These are phyloP conservation scores for Neurospora sp. DNA, from an alignment of 495 filamentous ascomycete species.

Conservation along the genomic window DNA sequence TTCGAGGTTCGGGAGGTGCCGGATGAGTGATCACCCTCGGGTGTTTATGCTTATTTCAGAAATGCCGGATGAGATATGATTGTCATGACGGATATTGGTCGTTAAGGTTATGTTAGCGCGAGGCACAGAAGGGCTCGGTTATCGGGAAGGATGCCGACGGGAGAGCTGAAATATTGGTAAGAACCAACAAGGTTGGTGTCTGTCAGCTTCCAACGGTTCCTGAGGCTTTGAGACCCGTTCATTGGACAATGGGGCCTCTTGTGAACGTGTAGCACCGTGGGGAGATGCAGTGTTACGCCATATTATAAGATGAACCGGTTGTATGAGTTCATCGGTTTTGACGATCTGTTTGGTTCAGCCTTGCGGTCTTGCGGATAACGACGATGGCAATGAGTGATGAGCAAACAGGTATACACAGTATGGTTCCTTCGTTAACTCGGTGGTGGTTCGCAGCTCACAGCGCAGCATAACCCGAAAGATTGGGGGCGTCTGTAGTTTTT, in stretches of 20 bases:
- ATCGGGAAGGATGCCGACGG: background rate
- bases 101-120: background rate
- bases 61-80: background rate
- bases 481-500: background rate
- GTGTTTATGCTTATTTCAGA: background rate
- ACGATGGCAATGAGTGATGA: background rate
- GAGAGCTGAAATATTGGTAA: background rate
- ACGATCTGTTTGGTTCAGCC: background rate
- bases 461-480: too few species aligned
- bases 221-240: background rate
- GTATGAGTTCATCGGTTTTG: background rate
- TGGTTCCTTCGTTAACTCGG: background rate
- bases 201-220: background rate
- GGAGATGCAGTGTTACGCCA: background rate
- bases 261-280: background rate
- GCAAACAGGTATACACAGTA: background rate
- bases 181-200: background rate
- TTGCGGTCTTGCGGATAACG: background rate
- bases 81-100: background rate
- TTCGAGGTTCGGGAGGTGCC: conserved; percentile 20
- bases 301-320: background rate
- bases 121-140: background rate
- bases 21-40: background rate
- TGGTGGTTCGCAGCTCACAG: background rate
- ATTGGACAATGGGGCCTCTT: background rate